Conservation (phyloP, 2,329 filamentous ascomycete genomes). For the Colletotrichum destructivum region DNA sequence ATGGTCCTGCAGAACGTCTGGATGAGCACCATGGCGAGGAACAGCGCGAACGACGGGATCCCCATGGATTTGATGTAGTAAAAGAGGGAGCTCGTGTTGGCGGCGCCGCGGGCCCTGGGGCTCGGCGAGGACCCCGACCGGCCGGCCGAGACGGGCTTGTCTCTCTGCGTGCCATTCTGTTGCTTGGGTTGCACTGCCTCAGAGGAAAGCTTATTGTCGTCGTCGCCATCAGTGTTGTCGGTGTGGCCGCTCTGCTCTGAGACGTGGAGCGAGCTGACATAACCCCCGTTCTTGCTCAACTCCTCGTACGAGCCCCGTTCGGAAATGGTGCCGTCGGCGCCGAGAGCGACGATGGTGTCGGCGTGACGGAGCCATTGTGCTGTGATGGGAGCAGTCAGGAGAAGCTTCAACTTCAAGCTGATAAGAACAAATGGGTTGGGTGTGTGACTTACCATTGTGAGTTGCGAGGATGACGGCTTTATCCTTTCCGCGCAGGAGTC, state of each 20-base stretch:
- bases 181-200: neutral
- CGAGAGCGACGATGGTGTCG: constrained; percentile 22
- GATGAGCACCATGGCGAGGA: constrained; percentile 11
- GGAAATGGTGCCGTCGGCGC: constrained; percentile 18
- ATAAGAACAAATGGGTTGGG: no score
- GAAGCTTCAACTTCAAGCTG: no score
- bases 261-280: constrained; percentile 21
- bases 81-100: constrained; percentile 24
- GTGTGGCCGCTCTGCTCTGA: neutral
- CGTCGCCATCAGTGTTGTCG: no score
- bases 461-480: constrained; percentile 61
- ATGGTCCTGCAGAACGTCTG: constrained; percentile 29
- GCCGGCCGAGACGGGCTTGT: fast-evolving
- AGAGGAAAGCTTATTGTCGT: neutral
- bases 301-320: constrained; percentile 18
- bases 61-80: constrained; percentile 36
- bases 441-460: constrained; percentile 45
- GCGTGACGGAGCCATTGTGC: constrained; percentile 29
- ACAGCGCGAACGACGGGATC: constrained; percentile 2
- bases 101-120: neutral
- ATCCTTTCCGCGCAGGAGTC: constrained; percentile 50
- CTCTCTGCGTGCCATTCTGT: neutral
- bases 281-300: constrained; percentile 17
- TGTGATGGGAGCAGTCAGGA: neutral
- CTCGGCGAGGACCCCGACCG: neutral